Base-by-base conservation (phyloP, 108 stramenopile genomes). In the Pseudonitzschia pungens region DNA sequence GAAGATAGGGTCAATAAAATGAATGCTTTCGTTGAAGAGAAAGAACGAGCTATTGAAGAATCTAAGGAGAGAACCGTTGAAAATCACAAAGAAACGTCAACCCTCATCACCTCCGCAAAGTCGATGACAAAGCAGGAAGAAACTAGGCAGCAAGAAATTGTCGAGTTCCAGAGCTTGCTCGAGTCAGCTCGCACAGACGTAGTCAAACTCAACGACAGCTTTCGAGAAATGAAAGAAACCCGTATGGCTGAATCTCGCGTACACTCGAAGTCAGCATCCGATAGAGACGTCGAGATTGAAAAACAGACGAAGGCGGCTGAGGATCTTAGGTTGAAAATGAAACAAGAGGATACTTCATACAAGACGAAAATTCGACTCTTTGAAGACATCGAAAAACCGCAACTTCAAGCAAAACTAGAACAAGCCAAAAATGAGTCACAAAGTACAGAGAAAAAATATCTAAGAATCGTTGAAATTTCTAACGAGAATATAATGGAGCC, bases 281-380 rank as follows among this genome's bases (percentile, higher is more conserved):
- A 40, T 28, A 6, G 5, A 0, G 60, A 62, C 32, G 33, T 40
- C 29, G 33, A 18, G 20, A 62, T 62, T 33, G 16, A 21, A 8
- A 31, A 41, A 18, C 22, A 62, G 32, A 62, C 33, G 27, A 20
- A 36, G 32, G 18, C 40, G 29, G 36, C 40, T 33, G 60, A 62
- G 32, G 18, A 36, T 62, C 32, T 62, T 12, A 62, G 31, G 33
- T 62, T 62, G 60, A 62, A 62, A 40, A 62, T 62, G n/a, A 31
- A 62, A 31, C 16, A 8, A 62, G 33, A 31, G 33, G 60, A 62
- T 40, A 62, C 32, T 20, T 40, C 60, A 40, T 33, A 29, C n/a
- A 62, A 62, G 20, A 62, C 60, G 12, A 40, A 41, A 62, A 62
- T 62, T 33, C 26, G 60, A 62, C 60, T 62, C 7, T 62, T 62